These are phyloP conservation scores for Cladochytrium tenue DNA, from an alignment of 371 early-diverging fungal species.

Conservation along the genomic window DNA sequence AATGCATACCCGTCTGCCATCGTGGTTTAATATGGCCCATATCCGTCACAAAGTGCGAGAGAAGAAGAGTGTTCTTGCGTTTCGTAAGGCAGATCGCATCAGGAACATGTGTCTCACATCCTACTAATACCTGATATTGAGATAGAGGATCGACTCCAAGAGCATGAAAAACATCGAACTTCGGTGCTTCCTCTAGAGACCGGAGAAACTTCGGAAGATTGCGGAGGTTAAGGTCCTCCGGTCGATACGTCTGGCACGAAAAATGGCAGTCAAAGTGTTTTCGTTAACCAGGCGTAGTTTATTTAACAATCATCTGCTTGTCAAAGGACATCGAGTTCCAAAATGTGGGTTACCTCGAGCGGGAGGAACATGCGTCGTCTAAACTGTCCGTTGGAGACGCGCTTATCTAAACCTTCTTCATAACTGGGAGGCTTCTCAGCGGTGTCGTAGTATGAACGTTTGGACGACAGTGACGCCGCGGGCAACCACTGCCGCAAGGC, in stretches of 20 bases:
- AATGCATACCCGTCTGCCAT: conserved; percentile 62
- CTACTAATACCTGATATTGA: conserved; percentile 63
- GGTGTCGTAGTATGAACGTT: too few relatives aligned
- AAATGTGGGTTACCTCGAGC: too few relatives aligned
- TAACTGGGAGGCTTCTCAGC: too few relatives aligned
- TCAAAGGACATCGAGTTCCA: too few relatives aligned
- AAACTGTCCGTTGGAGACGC: too few relatives aligned
- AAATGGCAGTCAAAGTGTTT: background rate
- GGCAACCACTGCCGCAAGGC: too few relatives aligned
- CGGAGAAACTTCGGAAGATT: conserved; percentile 46
- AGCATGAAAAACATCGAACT: conserved; percentile 64
- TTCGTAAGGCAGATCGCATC: background rate
- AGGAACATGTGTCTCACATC: background rate
- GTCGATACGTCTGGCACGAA: conserved; percentile 48
- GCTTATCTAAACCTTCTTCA: too few relatives aligned
- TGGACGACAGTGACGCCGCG: too few relatives aligned
- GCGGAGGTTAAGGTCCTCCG: conserved; percentile 54
- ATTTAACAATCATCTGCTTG: too few relatives aligned
- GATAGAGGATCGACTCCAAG: conserved; percentile 71
- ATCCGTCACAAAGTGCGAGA: conserved; percentile 75
- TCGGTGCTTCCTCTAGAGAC: conserved; percentile 35
- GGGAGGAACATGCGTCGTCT: too few relatives aligned
- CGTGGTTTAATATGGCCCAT: conserved; percentile 80
- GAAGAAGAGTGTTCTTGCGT: conserved; percentile 56
- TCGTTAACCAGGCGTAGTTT: too few relatives aligned